Evolutionary conservation across 805 yeast genomes (phyloP).

Genomic region (Nakazawaea pomicola): DNA sequence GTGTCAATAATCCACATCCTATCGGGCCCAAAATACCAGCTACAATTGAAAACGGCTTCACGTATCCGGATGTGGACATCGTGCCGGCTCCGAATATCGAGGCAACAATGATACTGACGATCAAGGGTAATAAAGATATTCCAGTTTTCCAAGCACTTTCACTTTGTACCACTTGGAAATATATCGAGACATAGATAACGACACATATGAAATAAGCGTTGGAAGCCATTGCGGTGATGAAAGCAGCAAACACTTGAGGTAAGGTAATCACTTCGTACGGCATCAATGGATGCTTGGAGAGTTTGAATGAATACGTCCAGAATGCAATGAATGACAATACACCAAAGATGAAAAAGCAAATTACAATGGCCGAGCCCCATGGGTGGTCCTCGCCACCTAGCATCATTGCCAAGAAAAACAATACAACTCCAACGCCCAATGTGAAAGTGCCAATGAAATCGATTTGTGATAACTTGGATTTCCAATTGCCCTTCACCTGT

Average conservation of each 20-base stretch:
- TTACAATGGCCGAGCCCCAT: slow-evolving; percentile 54
- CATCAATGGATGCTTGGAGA: slow-evolving; percentile 42
- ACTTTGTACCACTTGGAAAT: slow-evolving; percentile 44
- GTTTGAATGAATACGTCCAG: slow-evolving; percentile 34
- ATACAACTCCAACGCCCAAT: slow-evolving; percentile 36
- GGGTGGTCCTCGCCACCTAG: slow-evolving; percentile 48
- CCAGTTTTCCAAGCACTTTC: slow-evolving; percentile 41
- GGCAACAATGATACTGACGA: slow-evolving; percentile 32
- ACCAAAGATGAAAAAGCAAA: slow-evolving; percentile 44
- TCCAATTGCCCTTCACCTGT: slow-evolving; percentile 28
- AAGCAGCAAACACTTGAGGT: slow-evolving; percentile 32
- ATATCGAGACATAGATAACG: slow-evolving; percentile 34
- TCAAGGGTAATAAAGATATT: slow-evolving; percentile 36
- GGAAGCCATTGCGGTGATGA: slow-evolving; percentile 31
- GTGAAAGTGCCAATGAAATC: slow-evolving; percentile 47
- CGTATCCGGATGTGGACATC: slow-evolving; percentile 31
- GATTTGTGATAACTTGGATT: slow-evolving; percentile 33
- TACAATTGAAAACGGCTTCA: slow-evolving; percentile 35
- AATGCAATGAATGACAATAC: slow-evolving; percentile 31
- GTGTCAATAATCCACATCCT: slow-evolving; percentile 38
- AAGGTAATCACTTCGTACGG: slow-evolving; percentile 34
- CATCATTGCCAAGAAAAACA: slow-evolving; percentile 44
- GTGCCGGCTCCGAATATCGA: slow-evolving; percentile 33
- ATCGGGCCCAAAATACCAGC: slow-evolving; percentile 33
- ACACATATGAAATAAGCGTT: slow-evolving; percentile 35